These are phyloP conservation scores for Penicillium pancosmium DNA, from an alignment of 495 filamentous ascomycete genomes.

Conservation along the genomic window DNA sequence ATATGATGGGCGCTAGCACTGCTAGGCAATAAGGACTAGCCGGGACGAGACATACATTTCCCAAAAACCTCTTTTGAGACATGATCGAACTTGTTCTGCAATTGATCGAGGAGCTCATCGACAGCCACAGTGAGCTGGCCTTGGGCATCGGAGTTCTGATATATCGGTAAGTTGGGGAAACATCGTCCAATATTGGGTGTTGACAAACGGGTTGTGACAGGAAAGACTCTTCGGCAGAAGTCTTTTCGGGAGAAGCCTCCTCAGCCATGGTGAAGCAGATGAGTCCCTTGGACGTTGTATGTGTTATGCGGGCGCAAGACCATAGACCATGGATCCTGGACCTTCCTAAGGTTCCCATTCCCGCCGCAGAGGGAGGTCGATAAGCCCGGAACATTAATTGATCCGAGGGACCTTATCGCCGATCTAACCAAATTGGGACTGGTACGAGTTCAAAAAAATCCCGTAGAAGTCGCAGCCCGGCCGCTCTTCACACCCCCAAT, in stretches of 20 bases:
- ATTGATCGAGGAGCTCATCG: slow-evolving; percentile 80
- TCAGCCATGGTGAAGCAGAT: slow-evolving; percentile 25
- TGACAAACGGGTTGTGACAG: slow-evolving; percentile 28
- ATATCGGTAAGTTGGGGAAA: slow-evolving; percentile 11
- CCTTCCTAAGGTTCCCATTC: background rate
- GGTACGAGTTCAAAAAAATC: slow-evolving; percentile 46
- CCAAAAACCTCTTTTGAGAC: slow-evolving; percentile 83
- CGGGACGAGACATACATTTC: slow-evolving; percentile 65
- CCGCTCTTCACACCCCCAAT: slow-evolving; percentile 21
- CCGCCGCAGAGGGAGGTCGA: slow-evolving; percentile 7
- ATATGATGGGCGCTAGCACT: background rate
- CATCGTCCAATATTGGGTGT: background rate
- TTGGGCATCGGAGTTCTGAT: slow-evolving; percentile 45
- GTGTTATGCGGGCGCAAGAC: background rate
- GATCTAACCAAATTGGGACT: slow-evolving; percentile 31
- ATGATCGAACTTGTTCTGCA: slow-evolving; percentile 80
- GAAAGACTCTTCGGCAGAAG: slow-evolving; percentile 23
- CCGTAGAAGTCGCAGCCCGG: slow-evolving; percentile 28
- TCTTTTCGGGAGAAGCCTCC: slow-evolving; percentile 22
- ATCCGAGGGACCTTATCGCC: slow-evolving; percentile 29
- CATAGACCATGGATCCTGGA: slow-evolving; percentile 3
- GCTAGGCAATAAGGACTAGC: background rate
- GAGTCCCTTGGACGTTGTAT: slow-evolving; percentile 2
- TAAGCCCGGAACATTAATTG: slow-evolving; percentile 35
- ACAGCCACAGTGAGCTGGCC: slow-evolving; percentile 74